A percentile compares a stretch with the other conserved stretches of the same genome.
Conservation (phyloP, 2,329 filamentous ascomycete species). For the Trichoderma simmonsii region DNA sequence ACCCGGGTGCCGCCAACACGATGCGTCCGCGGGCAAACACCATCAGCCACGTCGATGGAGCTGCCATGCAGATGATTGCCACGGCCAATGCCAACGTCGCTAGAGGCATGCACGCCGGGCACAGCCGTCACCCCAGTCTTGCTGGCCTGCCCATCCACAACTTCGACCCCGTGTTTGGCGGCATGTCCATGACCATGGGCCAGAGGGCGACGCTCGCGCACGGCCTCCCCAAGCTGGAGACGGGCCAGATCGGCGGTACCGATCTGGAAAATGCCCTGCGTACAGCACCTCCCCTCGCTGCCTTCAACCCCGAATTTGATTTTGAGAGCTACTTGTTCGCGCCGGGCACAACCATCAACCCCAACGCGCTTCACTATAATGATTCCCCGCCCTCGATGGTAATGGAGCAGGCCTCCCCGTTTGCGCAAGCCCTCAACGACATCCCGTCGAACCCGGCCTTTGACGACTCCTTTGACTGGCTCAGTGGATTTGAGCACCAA, state of each 20-base stretch:
- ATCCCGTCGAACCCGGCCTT: conserved; percentile 56
- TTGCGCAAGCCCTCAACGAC: conserved; percentile 55
- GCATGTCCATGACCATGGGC: conserved; percentile 67
- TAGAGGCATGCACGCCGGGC: conserved; percentile 50
- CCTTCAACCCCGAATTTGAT: conserved; percentile 56
- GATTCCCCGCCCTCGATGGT: conserved; percentile 68
- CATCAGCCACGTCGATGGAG: conserved; percentile 85
- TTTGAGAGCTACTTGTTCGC: conserved; percentile 62
- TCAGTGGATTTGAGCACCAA: conserved; percentile 73
- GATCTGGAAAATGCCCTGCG: conserved; percentile 68
- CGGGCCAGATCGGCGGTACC: conserved; percentile 63
- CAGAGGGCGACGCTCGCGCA: conserved; percentile 61
- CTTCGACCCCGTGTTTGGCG: conserved; percentile 63
- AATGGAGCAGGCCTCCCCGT: conserved; percentile 61
- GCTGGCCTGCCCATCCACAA: conserved; percentile 60
- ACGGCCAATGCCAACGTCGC: conserved; percentile 54
- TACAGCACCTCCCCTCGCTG: conserved; percentile 68
- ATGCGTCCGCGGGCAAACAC: conserved; percentile 93
- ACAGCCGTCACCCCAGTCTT: conserved; percentile 72
- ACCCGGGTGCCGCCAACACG: conserved; percentile 45
- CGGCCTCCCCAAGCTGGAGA: conserved; percentile 79
- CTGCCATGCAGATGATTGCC: conserved; percentile 69
- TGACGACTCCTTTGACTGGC: conserved; percentile 81
- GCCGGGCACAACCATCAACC: conserved; percentile 64
- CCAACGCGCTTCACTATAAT: conserved; percentile 76